phyloP scores from a whole-genome alignment of 805 yeast species.

The Yamadazyma philogaea region DNA sequence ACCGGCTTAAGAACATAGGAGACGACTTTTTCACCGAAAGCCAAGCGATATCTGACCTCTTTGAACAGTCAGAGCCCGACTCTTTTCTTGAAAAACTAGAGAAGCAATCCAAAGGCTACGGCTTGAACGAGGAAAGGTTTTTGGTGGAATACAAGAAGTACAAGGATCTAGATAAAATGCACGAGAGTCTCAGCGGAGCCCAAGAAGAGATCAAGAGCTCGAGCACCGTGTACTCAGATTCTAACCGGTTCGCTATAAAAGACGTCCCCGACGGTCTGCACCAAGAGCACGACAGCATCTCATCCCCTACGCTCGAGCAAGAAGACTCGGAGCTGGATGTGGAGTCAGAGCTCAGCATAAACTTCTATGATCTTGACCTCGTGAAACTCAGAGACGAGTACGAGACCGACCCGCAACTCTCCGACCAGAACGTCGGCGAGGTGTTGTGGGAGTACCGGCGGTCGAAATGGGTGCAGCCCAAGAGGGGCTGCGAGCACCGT shows the following conservation, averaged over 20 bases:
- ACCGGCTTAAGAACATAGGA: constrained; percentile 39
- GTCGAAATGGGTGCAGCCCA: constrained; percentile 54
- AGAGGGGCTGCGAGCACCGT: neutral
- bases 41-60: constrained; percentile 50
- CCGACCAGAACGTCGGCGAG: constrained; percentile 20
- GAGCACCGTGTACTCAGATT: constrained; percentile 12
- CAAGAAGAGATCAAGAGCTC: constrained; percentile 14
- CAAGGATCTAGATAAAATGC: constrained; percentile 32
- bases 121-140: constrained; percentile 30
- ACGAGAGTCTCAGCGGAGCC: constrained; percentile 16
- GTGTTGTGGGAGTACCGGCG: constrained; percentile 70
- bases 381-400: constrained; percentile 27
- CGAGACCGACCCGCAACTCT: constrained; percentile 20
- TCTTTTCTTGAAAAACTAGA: constrained; percentile 22
- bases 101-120: constrained; percentile 19
- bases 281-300: neutral
- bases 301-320: neutral
- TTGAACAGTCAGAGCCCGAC: constrained; percentile 39
- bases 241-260: constrained; percentile 14
- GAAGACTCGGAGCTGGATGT: constrained; percentile 8
- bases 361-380: constrained; percentile 22
- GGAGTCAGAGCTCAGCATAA: constrained; percentile 4
- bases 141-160: constrained; percentile 29
- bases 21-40: constrained; percentile 50
- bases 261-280: constrained; percentile 20